Percentiles rank a stretch among this genome's conserved stretches.
Conservation (phyloP, 768 basidiomycete genomes). For the Pleurotus platypus region DNA sequence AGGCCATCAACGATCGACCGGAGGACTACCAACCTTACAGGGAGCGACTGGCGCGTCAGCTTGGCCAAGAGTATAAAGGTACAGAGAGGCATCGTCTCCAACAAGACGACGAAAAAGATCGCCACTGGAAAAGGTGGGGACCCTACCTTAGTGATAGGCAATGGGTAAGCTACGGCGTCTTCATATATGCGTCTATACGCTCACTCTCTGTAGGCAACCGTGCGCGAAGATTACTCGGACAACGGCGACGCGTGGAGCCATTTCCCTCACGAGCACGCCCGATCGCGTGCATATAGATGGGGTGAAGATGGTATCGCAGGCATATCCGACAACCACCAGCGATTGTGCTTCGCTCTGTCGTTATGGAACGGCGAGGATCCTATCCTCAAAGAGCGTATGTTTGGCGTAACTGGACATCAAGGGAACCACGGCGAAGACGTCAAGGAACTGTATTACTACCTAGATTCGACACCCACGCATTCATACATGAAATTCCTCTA, state of each 20-base stretch:
- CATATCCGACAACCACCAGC: constrained; percentile 95
- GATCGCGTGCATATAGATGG: constrained; percentile 96
- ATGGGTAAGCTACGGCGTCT: constrained; percentile 60
- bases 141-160: constrained; percentile 97
- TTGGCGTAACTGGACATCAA: constrained; percentile 94
- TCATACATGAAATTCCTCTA: constrained; percentile 99
- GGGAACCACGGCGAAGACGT: constrained; percentile 99
- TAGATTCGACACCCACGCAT: constrained; percentile 97
- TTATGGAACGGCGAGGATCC: constrained; percentile 95
- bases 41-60: constrained; percentile 56
- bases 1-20: constrained; percentile 16
- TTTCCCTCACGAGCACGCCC: constrained; percentile 90
- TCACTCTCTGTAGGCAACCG: constrained; percentile 69
- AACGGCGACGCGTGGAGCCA: constrained; percentile 96
- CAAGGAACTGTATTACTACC: constrained; percentile 98
- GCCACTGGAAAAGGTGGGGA: constrained; percentile 99
- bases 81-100: constrained; percentile 82
- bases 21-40: constrained; percentile 41
- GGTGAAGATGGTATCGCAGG: constrained; percentile 98
- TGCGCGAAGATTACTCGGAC: constrained; percentile 96
- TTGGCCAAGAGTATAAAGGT: constrained; percentile 74
- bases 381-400: constrained; percentile 95
- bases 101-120: constrained; percentile 74
- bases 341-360: constrained; percentile 85
- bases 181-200: constrained; percentile 13